Evolutionary conservation across 2,329 filamentous ascomycete species (phyloP), one percentile per base, ranked within the genome.

Genomic region (Cladosporium phlei): DNA sequence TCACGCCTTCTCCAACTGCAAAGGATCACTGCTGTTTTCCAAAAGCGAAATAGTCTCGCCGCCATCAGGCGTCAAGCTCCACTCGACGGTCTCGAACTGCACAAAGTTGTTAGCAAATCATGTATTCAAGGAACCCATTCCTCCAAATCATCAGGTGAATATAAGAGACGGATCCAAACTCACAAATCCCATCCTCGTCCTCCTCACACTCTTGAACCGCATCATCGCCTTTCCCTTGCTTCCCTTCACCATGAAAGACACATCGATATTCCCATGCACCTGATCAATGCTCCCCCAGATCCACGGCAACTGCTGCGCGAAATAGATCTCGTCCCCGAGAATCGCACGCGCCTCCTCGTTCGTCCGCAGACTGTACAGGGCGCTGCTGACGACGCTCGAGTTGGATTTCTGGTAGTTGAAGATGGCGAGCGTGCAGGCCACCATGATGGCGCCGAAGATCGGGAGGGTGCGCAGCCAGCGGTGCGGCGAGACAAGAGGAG

Each of bases 401-500:
- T 83, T 88, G n/a, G 86, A 88, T 68, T 96, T 96, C 68, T 98
- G 91, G 79, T 98, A 97, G 78, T 98, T 98, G 85, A 98, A 97
- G 68, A 98, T 96, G 57, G 85, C 88, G 50, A 94, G 72, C 55
- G 83, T 83, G 55, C 83, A 85, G 46, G 77, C 74, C 38, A 79
- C 78, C 57, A 95, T 80, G 53, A 88, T 73, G 53, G 78, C 68
- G 44, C 85, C 65, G 76, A 97, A 97, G 64, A 95, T 71, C 45
- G 91, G 91, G 25, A 95, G 69, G 1, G 88, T 88, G 58, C 79
- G 78, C 46, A 65, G 51, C 64, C 64, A 67, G 46, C 57, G 53
- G 38, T 48, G 56, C 11, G 56, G 53, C n/a, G 56, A 51, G 7
- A 64, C 57, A 30, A 75, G 59, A 22, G 67, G 57, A 12, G 76